Evolutionary conservation across 1,139 yeast species (phyloP).

Genomic region (Debaryomyces nepalensis): DNA sequence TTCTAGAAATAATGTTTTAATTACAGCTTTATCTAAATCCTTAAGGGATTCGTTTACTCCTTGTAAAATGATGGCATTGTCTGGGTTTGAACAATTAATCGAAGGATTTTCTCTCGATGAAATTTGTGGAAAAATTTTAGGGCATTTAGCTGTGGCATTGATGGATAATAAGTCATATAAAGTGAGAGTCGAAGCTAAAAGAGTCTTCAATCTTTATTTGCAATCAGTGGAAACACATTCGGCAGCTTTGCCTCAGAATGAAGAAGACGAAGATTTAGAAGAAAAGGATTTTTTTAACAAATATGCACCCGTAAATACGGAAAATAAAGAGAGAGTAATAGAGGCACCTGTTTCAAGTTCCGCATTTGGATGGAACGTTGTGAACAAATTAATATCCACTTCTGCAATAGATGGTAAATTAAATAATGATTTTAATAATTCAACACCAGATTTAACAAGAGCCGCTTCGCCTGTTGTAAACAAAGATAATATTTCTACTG

Average conservation of each 20-base stretch:
- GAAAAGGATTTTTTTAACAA: slow-evolving; percentile 42
- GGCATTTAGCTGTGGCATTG: slow-evolving; percentile 82
- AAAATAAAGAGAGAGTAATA: slow-evolving; percentile 5
- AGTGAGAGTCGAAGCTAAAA: slow-evolving; percentile 74
- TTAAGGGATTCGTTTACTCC: slow-evolving; percentile 80
- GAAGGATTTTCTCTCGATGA: slow-evolving; percentile 75
- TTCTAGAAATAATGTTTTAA: slow-evolving; percentile 71
- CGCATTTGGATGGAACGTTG: slow-evolving; percentile 45
- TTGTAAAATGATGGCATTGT: slow-evolving; percentile 75
- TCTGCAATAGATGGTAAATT: slow-evolving; percentile 39
- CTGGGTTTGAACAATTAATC: slow-evolving; percentile 70
- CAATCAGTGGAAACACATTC: slow-evolving; percentile 69
- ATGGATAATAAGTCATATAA: slow-evolving; percentile 70
- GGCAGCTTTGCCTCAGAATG: slow-evolving; percentile 52
- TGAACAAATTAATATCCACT: slow-evolving; percentile 41
- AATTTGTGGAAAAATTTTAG: slow-evolving; percentile 80
- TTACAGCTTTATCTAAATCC: slow-evolving; percentile 86
- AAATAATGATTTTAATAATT: slow-evolving; percentile 42
- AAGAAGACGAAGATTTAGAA: slow-evolving; percentile 47
- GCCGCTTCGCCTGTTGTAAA: slow-evolving; percentile 25
- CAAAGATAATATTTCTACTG: slow-evolving; percentile 20
- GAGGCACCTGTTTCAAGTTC: slow-evolving; percentile 14
- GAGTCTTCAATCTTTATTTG: slow-evolving; percentile 67
- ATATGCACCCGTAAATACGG: slow-evolving; percentile 25
- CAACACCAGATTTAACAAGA: slow-evolving; percentile 46